Evolutionary conservation across 2,329 filamentous ascomycete species (phyloP).

Genomic region (Nigrospora oryzae): DNA sequence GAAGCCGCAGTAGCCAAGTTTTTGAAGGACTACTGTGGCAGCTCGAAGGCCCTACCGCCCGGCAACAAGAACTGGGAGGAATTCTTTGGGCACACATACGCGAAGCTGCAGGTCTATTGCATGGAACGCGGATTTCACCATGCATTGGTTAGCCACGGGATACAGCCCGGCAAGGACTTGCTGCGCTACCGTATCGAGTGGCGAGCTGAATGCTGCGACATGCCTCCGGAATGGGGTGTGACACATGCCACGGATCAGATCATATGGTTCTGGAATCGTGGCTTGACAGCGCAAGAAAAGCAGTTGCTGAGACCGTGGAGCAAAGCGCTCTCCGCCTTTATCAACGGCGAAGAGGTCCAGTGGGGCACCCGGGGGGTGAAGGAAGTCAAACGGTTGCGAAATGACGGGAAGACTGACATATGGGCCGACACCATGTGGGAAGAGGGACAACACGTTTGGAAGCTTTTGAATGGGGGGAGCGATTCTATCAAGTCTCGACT

Average conservation of each 20-base stretch:
- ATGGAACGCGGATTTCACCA: constrained; percentile 5
- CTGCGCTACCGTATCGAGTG: constrained; percentile 7
- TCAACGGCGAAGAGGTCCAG: constrained; percentile 1
- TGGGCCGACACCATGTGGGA: constrained; percentile 2
- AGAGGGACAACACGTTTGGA: constrained; percentile 6
- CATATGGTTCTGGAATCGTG: constrained; percentile 7
- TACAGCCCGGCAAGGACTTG: constrained; percentile 4
- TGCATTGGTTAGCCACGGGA: not conserved
- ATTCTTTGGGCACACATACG: constrained; percentile 5
- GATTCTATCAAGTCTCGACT: not conserved
- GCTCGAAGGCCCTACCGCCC: not conserved
- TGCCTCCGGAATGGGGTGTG: constrained; percentile 5
- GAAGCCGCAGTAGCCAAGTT: not conserved
- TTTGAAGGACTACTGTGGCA: constrained; percentile 2
- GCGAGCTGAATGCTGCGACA: constrained; percentile 2
- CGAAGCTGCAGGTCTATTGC: constrained; percentile 4
- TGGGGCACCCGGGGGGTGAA: constrained; percentile 1
- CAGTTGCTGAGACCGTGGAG: constrained; percentile 3
- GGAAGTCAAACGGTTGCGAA: constrained; percentile 1
- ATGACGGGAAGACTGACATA: constrained; percentile 4
- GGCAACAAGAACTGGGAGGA: constrained; percentile 5
- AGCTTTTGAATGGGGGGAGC: constrained; percentile 2
- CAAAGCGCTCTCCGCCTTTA: constrained; percentile 3
- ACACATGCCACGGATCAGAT: constrained; percentile 5
- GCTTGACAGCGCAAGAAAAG: constrained; percentile 4